Evolutionary conservation across 2,329 filamentous ascomycete genomes (phyloP).

Genomic region (Leptodontidium sp.): DNA sequence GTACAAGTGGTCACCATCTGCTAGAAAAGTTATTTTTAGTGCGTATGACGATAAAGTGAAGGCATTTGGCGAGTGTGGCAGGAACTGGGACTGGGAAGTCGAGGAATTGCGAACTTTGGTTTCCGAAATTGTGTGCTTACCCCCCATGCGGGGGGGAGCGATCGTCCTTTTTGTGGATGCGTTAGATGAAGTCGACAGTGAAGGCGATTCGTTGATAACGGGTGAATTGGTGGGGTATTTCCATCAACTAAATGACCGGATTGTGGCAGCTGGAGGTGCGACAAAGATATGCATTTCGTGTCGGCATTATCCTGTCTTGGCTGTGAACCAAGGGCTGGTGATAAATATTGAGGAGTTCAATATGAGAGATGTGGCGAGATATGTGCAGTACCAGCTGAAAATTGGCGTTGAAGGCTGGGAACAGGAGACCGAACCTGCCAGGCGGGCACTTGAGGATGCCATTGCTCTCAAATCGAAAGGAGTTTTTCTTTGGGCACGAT

Average conservation of each 20-base stretch:
- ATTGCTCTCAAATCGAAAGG: conserved; percentile 45
- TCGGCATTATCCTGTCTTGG: conserved; percentile 37
- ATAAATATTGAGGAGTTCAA: conserved; percentile 43
- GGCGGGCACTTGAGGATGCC: conserved; percentile 6
- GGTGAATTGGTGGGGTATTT: conserved; percentile 22
- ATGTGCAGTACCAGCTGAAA: neutral
- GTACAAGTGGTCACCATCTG: conserved; percentile 16
- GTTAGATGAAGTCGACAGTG: conserved; percentile 37
- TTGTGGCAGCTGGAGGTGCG: neutral
- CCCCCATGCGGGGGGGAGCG: neutral
- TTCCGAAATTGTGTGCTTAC: neutral
- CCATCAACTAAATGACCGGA: conserved; percentile 5
- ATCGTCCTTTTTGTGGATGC: conserved; percentile 40
- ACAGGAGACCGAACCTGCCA: conserved; percentile 11
- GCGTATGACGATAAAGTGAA: conserved; percentile 19
- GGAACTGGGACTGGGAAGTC: conserved; percentile 32
- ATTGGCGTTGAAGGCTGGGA: conserved; percentile 18
- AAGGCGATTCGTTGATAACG: neutral
- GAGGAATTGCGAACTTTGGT: conserved; percentile 26
- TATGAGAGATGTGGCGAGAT: conserved; percentile 3
- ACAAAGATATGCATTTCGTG: conserved; percentile 38
- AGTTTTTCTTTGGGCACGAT: conserved; percentile 50
- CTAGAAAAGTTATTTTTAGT: neutral
- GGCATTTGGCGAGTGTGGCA: conserved; percentile 8
- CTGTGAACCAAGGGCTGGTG: conserved; percentile 31